Evolutionary conservation across 345 rosid genomes (phyloP).

Genomic region (Euphorbia peplus): DNA sequence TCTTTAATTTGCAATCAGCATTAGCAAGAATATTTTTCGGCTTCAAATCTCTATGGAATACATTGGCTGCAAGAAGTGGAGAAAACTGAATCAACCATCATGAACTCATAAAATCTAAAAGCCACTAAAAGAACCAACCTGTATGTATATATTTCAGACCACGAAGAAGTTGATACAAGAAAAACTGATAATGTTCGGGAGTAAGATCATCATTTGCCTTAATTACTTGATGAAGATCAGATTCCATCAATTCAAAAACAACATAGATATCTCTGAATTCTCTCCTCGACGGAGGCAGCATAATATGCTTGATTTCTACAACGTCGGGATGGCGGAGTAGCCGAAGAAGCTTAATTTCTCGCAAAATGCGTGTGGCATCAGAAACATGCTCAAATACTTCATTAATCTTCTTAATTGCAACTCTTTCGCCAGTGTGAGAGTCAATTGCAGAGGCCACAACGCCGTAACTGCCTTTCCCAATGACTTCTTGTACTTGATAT

Average conservation of each 20-base stretch:
- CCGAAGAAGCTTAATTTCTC: slow-evolving; percentile 92
- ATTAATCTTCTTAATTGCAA: slow-evolving; percentile 92
- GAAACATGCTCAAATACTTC: slow-evolving; percentile 98
- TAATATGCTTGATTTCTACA: slow-evolving; percentile 89
- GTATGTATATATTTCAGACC: slow-evolving; percentile 88
- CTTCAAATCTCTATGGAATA: slow-evolving; percentile 94
- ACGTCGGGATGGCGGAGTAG: slow-evolving; percentile 94
- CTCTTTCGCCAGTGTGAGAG: slow-evolving; percentile 73
- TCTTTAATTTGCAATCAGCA: slow-evolving; percentile 98
- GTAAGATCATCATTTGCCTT: slow-evolving; percentile 95
- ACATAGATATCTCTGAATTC: slow-evolving; percentile 94
- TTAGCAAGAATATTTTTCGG: slow-evolving; percentile 98
- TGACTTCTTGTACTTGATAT: slow-evolving; percentile 85
- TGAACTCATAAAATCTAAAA: slow-evolving; percentile 6
- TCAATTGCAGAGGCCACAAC: slow-evolving; percentile 94
- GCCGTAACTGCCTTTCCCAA: slow-evolving; percentile 99
- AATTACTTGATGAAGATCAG: slow-evolving; percentile 97
- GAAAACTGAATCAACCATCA: slow-evolving; percentile 12
- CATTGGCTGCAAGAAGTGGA: slow-evolving; percentile 64
- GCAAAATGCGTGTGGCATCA: slow-evolving; percentile 90
- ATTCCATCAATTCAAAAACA: slow-evolving; percentile 96
- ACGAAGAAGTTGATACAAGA: slow-evolving; percentile 96
- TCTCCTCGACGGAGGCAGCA: slow-evolving; percentile 96
- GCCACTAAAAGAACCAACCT: slow-evolving; percentile 44
- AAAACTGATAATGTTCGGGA: slow-evolving; percentile 95